A percentile compares a stretch with the other conserved stretches of the same genome.
phyloP scores from a whole-genome alignment of 768 basidiomycete genomes.

The Podaxis sp. region DNA sequence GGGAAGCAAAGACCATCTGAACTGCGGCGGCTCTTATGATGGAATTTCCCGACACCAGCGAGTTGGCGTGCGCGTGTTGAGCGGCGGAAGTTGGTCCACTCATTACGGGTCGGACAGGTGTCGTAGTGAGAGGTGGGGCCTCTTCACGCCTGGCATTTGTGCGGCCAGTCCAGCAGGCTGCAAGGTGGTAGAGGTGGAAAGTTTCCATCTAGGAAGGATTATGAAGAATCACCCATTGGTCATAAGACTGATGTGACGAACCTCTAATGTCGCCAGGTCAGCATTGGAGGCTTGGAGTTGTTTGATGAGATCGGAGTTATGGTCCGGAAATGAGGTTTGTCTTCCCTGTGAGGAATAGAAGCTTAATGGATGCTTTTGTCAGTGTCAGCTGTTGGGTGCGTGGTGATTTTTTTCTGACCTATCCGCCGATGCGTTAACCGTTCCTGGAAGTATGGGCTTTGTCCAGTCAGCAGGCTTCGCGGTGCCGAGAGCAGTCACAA shows the following conservation, averaged over 20 bases:
- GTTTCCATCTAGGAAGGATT: conserved; percentile 67
- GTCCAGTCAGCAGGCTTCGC: conserved; percentile 37
- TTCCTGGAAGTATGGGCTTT: conserved; percentile 35
- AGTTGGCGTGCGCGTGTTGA: conserved; percentile 21
- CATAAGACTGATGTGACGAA: conserved; percentile 20
- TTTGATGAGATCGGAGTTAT: conserved; percentile 61
- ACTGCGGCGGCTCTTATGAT: conserved; percentile 72
- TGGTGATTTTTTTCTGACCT: conserved; percentile 39
- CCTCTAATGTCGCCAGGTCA: conserved; percentile 68
- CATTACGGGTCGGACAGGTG: conserved; percentile 36
- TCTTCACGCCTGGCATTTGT: conserved; percentile 19
- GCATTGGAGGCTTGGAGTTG: conserved; percentile 43
- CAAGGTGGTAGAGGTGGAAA: conserved; percentile 77
- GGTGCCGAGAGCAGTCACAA: conserved; percentile 38
- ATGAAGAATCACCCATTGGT: conserved; percentile 2
- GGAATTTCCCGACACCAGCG: conserved; percentile 12
- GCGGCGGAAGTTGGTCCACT: conserved; percentile 22
- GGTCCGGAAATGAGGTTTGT: conserved; percentile 75
- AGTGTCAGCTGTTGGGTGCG: neutral
- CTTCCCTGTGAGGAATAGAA: conserved; percentile 88
- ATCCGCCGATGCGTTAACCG: conserved; percentile 78
- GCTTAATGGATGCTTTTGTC: conserved; percentile 30
- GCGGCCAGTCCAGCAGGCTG: conserved; percentile 56
- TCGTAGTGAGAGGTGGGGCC: conserved; percentile 40
- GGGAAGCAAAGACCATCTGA: conserved; percentile 81